Percentiles rank a stretch among this genome's conserved stretches.
These are phyloP conservation scores for Aristolochia contorta DNA, from an alignment of 164 flowering plant species.

Conservation along the genomic window DNA sequence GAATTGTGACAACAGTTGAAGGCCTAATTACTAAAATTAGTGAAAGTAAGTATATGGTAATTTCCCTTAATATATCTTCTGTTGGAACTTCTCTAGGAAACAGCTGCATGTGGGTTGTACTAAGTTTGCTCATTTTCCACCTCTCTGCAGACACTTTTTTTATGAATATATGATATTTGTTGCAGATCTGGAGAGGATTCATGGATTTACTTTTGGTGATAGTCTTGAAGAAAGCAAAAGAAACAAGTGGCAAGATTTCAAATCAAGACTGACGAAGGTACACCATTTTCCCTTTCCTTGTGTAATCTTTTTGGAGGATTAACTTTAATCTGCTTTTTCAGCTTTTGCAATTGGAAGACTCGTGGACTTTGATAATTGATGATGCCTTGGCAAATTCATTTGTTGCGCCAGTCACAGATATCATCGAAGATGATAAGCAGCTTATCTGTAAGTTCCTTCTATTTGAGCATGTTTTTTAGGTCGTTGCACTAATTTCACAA, in stretches of 20 bases:
- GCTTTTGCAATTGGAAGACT: slow-evolving; percentile 66
- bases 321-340: slow-evolving; percentile 16
- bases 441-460: slow-evolving; percentile 47
- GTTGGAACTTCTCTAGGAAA: neutral
- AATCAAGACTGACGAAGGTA: slow-evolving; percentile 56
- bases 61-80: neutral
- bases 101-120: neutral
- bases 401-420: slow-evolving; percentile 76
- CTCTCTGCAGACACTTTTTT: neutral
- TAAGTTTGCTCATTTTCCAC: neutral
- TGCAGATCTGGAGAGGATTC: slow-evolving; percentile 82
- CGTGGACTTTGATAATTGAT: slow-evolving; percentile 81
- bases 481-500: no score
- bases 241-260: slow-evolving; percentile 72
- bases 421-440: slow-evolving; percentile 73
- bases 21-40: slow-evolving; percentile 77
- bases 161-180: neutral
- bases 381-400: slow-evolving; percentile 90
- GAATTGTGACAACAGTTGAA: slow-evolving; percentile 85
- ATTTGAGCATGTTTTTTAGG: no score
- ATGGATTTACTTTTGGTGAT: slow-evolving; percentile 90
- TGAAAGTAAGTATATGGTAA: slow-evolving; percentile 59
- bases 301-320: no score
- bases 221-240: slow-evolving; percentile 57
- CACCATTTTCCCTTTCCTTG: no score